These are phyloP conservation scores for Exophiala viscosa DNA, from an alignment of 2,329 filamentous ascomycete species.

Conservation along the genomic window DNA sequence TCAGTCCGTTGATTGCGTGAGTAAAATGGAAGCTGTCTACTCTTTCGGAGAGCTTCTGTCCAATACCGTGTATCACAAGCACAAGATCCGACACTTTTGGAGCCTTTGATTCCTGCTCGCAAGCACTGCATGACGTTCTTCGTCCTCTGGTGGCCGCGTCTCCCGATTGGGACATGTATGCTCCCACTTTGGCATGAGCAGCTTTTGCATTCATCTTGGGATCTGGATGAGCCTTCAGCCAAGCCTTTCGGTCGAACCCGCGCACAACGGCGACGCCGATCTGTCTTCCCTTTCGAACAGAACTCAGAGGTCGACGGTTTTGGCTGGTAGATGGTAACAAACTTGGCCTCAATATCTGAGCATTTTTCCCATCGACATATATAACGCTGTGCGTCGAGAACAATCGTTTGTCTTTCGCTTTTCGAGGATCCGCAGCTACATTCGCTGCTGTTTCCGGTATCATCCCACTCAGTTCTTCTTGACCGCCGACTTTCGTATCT, in stretches of 20 bases:
- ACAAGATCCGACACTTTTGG: conserved; percentile 80
- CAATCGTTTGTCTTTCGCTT: conserved; percentile 35
- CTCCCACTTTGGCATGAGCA: conserved; percentile 36
- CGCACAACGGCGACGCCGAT: conserved; percentile 85
- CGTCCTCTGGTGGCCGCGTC: conserved; percentile 25
- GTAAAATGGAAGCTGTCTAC: conserved; percentile 98
- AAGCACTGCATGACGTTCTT: conserved; percentile 50
- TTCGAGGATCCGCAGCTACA: conserved; percentile 22
- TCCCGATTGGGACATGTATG: conserved; percentile 28
- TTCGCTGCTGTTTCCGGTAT: conserved; percentile 20
- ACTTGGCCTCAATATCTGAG: conserved; percentile 82
- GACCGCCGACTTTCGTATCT: conserved; percentile 26
- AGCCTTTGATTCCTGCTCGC: conserved; percentile 55
- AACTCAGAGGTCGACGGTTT: conserved; percentile 72
- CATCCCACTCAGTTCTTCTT: conserved; percentile 6
- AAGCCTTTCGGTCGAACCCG: conserved; percentile 75
- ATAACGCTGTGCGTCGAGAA: conserved; percentile 79
- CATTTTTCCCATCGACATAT: conserved; percentile 72
- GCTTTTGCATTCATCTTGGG: conserved; percentile 41
- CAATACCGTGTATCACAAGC: conserved; percentile 90
- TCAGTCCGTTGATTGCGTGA: conserved; percentile 87
- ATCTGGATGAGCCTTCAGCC: conserved; percentile 68
- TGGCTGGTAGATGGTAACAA: conserved; percentile 82
- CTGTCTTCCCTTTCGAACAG: conserved; percentile 76
- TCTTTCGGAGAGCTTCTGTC: conserved; percentile 89